Evolutionary conservation across 1,284 basidiomycete species (phyloP).

Genomic region (Inonotus hispidus): DNA sequence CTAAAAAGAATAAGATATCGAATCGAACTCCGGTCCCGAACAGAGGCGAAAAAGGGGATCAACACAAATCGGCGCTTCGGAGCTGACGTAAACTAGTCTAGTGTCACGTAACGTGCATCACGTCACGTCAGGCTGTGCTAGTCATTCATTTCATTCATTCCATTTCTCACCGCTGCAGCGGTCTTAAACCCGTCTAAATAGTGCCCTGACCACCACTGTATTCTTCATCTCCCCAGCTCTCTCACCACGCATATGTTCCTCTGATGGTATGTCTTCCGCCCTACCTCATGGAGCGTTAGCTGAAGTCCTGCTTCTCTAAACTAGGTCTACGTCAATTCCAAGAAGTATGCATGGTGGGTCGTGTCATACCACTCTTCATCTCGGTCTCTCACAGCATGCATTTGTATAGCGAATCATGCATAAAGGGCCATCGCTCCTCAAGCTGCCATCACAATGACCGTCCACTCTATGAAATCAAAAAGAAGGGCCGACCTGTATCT

Average conservation of each 20-base stretch:
- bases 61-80: too few species aligned
- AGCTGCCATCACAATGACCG: constrained; percentile 77
- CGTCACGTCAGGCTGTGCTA: not conserved
- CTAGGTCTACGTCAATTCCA: constrained; percentile 72
- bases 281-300: not conserved
- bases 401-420: constrained; percentile 68
- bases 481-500: constrained; percentile 79
- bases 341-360: constrained; percentile 76
- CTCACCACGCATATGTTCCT: not conserved
- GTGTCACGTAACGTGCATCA: not conserved
- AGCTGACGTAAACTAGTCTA: too few species aligned
- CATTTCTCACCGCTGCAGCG: not conserved
- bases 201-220: not conserved
- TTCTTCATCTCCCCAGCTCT: not conserved
- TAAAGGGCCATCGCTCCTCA: constrained; percentile 84
- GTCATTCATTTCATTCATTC: too few species aligned
- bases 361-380: constrained; percentile 2
- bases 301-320: not conserved
- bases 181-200: not conserved
- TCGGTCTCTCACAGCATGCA: constrained; percentile 3
- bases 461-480: constrained; percentile 81
- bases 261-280: not conserved
- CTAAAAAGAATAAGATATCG: too few species aligned
- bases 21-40: too few species aligned
- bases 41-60: too few species aligned